Evolutionary conservation across 495 filamentous ascomycete species (phyloP), one percentile per base, ranked within the genome.

Genomic region (Neurospora sp.): DNA sequence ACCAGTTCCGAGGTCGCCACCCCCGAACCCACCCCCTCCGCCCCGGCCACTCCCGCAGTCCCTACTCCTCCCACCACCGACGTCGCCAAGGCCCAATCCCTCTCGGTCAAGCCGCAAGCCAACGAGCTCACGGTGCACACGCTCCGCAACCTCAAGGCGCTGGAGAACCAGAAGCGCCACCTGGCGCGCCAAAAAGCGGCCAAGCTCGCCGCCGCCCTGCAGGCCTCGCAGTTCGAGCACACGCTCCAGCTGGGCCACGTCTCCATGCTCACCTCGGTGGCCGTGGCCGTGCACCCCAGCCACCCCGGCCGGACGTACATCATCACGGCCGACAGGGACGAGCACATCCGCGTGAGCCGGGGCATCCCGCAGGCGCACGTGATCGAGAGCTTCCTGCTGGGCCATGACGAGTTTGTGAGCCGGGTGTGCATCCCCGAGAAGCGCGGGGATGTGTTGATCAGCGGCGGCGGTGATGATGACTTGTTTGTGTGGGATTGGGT

Each of bases 341-440:
- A 99, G 84, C 96, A 98, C 79, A 97, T 99, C 76, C 93, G 96
- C 70, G 86, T 99, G 9, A 96, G 95, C 37, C 87, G 96, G 71
- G 92, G 90, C 4, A 83, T 89, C 22, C 94, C 94, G 8, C 93
- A 98, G 81, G 84, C 91, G 4, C 91, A 97, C 77, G 83, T 98
- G 73, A 96, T 97, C 79, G 96, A 98, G 78, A 85, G 85, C 2
- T 97, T 90, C 79, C 97, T 94, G 76, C 84, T 97, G 17, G 95
- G 94, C 1, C 96, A 99, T 77, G 88, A 85, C 68, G 86, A 92
- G 39, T 97, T 98, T 78, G 83, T 99, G 69, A 92, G 84, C 81
- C 89, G 86, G 70, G 81, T 99, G 20, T 93, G 90, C 76, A 80
- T 93, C 41, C 87, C 90, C 2, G 74, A 81, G 3, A 82, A 79